Conservation (phyloP, 257 asterid genomes). For the Primulina huaijiensis region DNA sequence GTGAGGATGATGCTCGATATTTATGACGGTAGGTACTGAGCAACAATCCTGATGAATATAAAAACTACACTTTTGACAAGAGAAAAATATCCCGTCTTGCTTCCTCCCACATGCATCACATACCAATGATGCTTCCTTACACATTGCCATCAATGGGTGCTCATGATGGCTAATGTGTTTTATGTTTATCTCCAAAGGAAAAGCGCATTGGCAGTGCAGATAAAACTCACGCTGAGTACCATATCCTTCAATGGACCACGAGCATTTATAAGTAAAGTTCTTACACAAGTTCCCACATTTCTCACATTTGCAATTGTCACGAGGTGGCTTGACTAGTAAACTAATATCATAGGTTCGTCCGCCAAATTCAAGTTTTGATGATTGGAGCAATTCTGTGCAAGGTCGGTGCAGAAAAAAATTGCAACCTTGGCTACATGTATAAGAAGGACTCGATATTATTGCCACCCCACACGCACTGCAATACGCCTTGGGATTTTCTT, state of each 20-base stretch:
- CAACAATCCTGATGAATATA: background rate
- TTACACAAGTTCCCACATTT: background rate
- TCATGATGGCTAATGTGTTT: background rate
- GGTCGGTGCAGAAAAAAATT: background rate
- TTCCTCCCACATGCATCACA: background rate
- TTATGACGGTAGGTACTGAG: background rate
- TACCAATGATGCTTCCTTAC: background rate
- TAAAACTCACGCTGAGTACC: too few relatives aligned
- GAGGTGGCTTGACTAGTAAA: background rate
- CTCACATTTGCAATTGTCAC: background rate
- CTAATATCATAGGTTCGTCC: accelerated
- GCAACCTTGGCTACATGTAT: background rate
- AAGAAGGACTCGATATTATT: background rate
- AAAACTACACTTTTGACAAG: background rate
- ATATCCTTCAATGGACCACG: too few relatives aligned
- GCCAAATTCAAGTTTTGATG: background rate
- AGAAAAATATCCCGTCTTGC: background rate
- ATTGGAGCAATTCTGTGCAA: background rate
- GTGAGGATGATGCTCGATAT: background rate
- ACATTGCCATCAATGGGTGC: background rate
- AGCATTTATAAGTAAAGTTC: background rate
- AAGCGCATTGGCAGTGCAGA: background rate
- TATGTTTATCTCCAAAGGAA: background rate
- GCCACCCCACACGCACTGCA: background rate
- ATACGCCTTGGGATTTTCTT: background rate